Conservation (phyloP, 768 basidiomycete species). For the Tephrocybe rancida region DNA sequence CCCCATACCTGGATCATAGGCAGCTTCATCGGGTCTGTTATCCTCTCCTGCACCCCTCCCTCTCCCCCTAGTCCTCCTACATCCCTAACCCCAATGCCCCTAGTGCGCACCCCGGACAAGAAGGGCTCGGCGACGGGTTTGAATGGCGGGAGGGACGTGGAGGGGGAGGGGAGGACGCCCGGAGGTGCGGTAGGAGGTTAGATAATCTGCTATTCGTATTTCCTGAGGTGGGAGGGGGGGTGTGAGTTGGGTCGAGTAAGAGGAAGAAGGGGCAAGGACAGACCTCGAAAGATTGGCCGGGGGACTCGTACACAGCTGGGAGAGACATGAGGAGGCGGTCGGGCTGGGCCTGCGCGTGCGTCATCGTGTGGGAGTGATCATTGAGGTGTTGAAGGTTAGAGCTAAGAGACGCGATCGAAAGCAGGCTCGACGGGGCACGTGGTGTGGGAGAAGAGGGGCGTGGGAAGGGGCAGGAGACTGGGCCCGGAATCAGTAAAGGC, state of each 20-base stretch:
- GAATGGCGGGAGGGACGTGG: constrained; percentile 54
- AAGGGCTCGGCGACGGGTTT: constrained; percentile 35
- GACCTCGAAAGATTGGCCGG: constrained; percentile 33
- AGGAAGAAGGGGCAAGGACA: neutral
- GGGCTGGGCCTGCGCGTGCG: neutral
- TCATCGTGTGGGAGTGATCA: too few species aligned
- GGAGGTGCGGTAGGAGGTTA: constrained; percentile 47
- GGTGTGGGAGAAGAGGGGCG: too few species aligned
- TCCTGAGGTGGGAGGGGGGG: constrained; percentile 51
- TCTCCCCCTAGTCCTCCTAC: too few species aligned
- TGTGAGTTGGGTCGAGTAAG: neutral
- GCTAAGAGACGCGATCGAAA: too few species aligned
- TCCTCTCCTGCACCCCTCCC: too few species aligned
- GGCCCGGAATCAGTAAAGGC: too few species aligned
- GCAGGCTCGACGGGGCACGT: too few species aligned
- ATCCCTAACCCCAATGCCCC: constrained; percentile 40
- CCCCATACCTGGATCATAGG: too few species aligned
- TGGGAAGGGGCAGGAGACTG: too few species aligned
- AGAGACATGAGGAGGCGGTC: constrained; percentile 26
- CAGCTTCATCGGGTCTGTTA: too few species aligned
- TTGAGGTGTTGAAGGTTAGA: too few species aligned
- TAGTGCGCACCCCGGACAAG: too few species aligned
- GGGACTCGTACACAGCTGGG: constrained; percentile 20
- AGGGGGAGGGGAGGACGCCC: constrained; percentile 47
- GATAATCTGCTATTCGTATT: constrained; percentile 55